A percentile compares a stretch with the other conserved stretches of the same genome.
phyloP scores from a whole-genome alignment of 768 basidiomycete genomes.

The Leucogyrophana mollusca region DNA sequence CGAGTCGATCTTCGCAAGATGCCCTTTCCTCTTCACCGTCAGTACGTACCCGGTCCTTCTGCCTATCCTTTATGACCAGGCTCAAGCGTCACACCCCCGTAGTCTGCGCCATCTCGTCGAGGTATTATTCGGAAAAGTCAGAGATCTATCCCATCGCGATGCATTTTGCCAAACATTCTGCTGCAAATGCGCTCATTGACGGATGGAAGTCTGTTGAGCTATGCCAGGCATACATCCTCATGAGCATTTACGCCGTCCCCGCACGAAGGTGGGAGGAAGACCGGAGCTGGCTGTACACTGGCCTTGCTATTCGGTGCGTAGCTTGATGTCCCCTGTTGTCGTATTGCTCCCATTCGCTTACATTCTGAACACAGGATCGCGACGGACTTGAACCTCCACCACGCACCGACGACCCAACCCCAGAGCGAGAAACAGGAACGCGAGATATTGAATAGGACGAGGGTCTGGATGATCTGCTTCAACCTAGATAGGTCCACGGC shows the following conservation, averaged over 20 bases:
- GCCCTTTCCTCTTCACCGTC: constrained; percentile 90
- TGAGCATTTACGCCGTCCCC: constrained; percentile 79
- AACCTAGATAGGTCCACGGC: constrained; percentile 86
- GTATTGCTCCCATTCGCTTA: not conserved
- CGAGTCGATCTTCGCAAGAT: constrained; percentile 73
- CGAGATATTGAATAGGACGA: constrained; percentile 78
- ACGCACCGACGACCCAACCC: constrained; percentile 57
- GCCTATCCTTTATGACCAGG: not conserved
- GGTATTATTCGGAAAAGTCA: constrained; percentile 76
- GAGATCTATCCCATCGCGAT: constrained; percentile 86
- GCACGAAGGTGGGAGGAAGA: constrained; percentile 89
- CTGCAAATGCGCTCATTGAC: constrained; percentile 76
- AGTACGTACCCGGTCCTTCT: constrained; percentile 41
- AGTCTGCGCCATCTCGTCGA: constrained; percentile 86
- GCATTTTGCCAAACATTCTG: constrained; percentile 85
- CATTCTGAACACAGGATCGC: constrained; percentile 56
- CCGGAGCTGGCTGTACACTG: constrained; percentile 85
- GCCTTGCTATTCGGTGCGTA: constrained; percentile 73
- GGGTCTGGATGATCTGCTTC: constrained; percentile 92
- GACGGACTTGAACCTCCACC: constrained; percentile 85
- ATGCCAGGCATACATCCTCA: constrained; percentile 87
- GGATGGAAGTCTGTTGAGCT: constrained; percentile 87
- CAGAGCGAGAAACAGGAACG: constrained; percentile 74
- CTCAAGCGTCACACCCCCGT: constrained; percentile 3
- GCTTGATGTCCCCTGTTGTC: not conserved